Percentiles rank a stretch among this genome's conserved stretches.
phyloP scores from a whole-genome alignment of 2,329 filamentous ascomycete genomes.

The Mycogone perniciosa region DNA sequence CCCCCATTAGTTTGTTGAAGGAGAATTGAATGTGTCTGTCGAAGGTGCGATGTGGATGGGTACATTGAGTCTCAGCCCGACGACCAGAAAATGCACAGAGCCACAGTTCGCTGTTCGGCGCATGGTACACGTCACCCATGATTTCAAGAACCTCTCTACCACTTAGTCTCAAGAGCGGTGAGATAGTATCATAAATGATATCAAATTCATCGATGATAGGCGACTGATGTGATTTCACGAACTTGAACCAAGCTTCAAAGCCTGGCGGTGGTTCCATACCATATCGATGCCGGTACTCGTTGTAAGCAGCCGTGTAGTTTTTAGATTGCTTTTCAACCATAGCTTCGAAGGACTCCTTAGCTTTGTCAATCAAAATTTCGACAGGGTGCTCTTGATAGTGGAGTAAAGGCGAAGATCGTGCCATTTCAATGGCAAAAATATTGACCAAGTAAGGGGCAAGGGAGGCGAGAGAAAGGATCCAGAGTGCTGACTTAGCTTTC shows the following conservation, averaged over 20 bases:
- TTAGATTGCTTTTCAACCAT: slow-evolving; percentile 32
- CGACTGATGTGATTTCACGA: slow-evolving; percentile 55
- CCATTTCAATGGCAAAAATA: slow-evolving; percentile 17
- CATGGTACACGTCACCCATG: slow-evolving; percentile 22
- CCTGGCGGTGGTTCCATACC: slow-evolving; percentile 65
- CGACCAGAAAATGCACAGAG: slow-evolving; percentile 26
- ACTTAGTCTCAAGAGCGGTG: slow-evolving; percentile 35
- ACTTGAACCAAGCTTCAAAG: slow-evolving; percentile 76
- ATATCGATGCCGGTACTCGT: slow-evolving; percentile 39
- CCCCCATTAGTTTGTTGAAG: slow-evolving; percentile 27
- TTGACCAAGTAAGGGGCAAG: slow-evolving; percentile 27
- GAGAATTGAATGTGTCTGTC: slow-evolving; percentile 28
- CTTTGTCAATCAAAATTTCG: slow-evolving; percentile 24
- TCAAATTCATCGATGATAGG: slow-evolving; percentile 68
- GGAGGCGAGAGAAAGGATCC: slow-evolving; percentile 25
- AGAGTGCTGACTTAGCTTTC: slow-evolving; percentile 23
- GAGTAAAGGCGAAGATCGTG: slow-evolving; percentile 13
- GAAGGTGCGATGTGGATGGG: slow-evolving; percentile 25
- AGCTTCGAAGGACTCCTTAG: slow-evolving; percentile 24
- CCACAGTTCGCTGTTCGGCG: slow-evolving; percentile 30
- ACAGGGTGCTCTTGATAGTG: slow-evolving; percentile 27
- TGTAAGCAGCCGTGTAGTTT: slow-evolving; percentile 30
- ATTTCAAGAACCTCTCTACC: slow-evolving; percentile 26
- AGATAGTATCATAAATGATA: slow-evolving; percentile 32
- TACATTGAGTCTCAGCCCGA: slow-evolving; percentile 25